Base-by-base conservation (phyloP, 352 stramenopile genomes). In the Phytophthora podocarpi region DNA sequence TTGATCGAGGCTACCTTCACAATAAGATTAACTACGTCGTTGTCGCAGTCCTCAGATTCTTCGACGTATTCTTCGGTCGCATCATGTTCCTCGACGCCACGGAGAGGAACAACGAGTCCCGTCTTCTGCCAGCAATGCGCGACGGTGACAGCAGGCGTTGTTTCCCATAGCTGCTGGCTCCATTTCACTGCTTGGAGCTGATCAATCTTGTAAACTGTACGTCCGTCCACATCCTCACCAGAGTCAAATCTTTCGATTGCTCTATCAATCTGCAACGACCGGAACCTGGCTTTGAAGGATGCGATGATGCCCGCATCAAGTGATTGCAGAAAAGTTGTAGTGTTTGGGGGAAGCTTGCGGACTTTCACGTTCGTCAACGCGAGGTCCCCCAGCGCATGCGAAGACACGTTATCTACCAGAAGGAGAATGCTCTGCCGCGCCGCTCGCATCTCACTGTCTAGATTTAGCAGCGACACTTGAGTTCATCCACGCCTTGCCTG, bases 231-330 rank as follows among this genome's bases (percentile, higher is more conserved):
- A 3, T 4, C 15, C 21, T 54, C 32, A 7, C n/a, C 31, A 9
- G 5, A 23, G 13, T 55, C 54, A 6, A 62, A 2, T 13, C 54
- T 62, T 0, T 62, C 41, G n/a, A 54, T 54, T 31, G 41, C 31
- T 32, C 39, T 40, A 3, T 1, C 13, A 5, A 45, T 21, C 11
- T 62, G 32, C 13, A 54, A 54, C 10, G 35, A 21, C 13, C 50
- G 37, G 16, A 47, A 51, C 2, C 10, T 31, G n/a, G n/a, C n/a
- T 37, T 64, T 64, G 34, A 57, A 50, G 4, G 21, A 12, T n/a
- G 34, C 36, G 5, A 57, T 57, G 31, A 57, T 57, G 1, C 36
- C 55, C 13, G 46, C 55, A 11, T 59, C 48, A 18, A 51, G 50
- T 12, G 37, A 21, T 4, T 39, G 56, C 7, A 50, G 20, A 13